Evolutionary conservation across 768 basidiomycete genomes (phyloP).

Genomic region (Russula dissimulans): DNA sequence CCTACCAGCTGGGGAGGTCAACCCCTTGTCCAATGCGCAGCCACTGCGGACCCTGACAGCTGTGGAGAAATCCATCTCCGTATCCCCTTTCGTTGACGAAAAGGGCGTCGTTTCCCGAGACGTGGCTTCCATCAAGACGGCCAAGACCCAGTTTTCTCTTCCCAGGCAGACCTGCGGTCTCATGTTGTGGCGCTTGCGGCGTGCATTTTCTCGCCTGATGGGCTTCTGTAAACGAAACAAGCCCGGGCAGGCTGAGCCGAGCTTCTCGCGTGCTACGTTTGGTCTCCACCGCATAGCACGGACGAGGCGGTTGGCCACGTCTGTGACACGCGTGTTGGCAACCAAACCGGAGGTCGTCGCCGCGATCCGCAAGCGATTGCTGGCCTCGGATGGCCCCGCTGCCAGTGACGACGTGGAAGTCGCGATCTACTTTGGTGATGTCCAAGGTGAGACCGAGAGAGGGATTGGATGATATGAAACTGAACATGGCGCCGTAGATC

Average conservation of each 20-base stretch:
- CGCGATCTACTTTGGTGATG: constrained; percentile 82
- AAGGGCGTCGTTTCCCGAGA: constrained; percentile 5
- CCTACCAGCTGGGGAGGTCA: not conserved
- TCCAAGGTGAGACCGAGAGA: constrained; percentile 55
- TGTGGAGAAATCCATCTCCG: not conserved
- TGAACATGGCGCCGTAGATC: constrained; percentile 46
- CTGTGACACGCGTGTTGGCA: constrained; percentile 62
- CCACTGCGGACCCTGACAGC: not conserved
- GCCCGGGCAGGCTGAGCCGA: not conserved
- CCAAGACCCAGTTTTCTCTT: constrained; percentile 21
- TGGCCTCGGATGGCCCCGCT: constrained; percentile 31
- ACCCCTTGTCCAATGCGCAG: not conserved
- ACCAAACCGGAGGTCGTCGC: constrained; percentile 78
- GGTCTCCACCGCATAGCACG: constrained; percentile 73
- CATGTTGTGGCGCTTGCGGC: constrained; percentile 30
- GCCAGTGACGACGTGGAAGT: constrained; percentile 53
- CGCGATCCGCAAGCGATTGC: constrained; percentile 66
- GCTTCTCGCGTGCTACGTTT: constrained; percentile 29
- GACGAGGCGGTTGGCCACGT: constrained; percentile 69
- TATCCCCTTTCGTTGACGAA: not conserved
- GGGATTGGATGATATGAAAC: not conserved
- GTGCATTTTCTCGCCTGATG: constrained; percentile 21
- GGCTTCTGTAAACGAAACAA: not conserved
- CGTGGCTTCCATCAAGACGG: constrained; percentile 1
- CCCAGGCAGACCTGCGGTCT: constrained; percentile 25